Conservation (phyloP, 805 yeast genomes). For the Debaryomyces hansenii region DNA sequence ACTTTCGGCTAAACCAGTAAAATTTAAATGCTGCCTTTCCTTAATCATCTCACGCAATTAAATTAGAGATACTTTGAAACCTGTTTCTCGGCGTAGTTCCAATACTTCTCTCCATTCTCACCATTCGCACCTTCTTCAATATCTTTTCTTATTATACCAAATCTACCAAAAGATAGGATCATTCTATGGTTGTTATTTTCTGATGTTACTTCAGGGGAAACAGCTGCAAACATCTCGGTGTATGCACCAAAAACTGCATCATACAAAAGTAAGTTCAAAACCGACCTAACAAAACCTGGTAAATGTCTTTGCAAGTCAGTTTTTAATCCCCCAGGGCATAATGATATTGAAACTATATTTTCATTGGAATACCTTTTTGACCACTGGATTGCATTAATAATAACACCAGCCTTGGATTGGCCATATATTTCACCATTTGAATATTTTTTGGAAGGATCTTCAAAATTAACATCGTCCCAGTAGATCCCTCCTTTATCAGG, state of each 20-base stretch:
- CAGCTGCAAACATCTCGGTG: constrained; percentile 43
- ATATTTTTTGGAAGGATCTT: constrained; percentile 9
- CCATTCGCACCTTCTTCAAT: constrained; percentile 27
- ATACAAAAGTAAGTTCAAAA: constrained; percentile 13
- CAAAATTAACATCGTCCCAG: constrained; percentile 29
- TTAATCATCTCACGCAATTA: too few species aligned
- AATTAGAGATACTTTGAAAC: background rate
- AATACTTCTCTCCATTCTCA: constrained; percentile 33
- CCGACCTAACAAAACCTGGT: constrained; percentile 7
- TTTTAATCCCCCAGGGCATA: constrained; percentile 43
- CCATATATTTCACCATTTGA: constrained; percentile 26
- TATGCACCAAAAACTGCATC: constrained; percentile 40
- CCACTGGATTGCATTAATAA: constrained; percentile 38
- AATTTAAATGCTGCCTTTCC: too few species aligned
- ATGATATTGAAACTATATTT: constrained; percentile 31
- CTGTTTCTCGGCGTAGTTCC: constrained; percentile 34
- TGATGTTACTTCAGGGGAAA: constrained; percentile 35
- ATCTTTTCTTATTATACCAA: constrained; percentile 33
- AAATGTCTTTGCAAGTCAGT: constrained; percentile 32
- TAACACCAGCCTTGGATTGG: constrained; percentile 44
- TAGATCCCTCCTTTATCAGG: constrained; percentile 32
- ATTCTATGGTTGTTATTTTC: constrained; percentile 29
- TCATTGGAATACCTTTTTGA: constrained; percentile 25
- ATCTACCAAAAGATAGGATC: constrained; percentile 37
- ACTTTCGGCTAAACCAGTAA: too few species aligned